Base-by-base conservation (phyloP, 1,139 yeast species). In the Candida albicans region DNA sequence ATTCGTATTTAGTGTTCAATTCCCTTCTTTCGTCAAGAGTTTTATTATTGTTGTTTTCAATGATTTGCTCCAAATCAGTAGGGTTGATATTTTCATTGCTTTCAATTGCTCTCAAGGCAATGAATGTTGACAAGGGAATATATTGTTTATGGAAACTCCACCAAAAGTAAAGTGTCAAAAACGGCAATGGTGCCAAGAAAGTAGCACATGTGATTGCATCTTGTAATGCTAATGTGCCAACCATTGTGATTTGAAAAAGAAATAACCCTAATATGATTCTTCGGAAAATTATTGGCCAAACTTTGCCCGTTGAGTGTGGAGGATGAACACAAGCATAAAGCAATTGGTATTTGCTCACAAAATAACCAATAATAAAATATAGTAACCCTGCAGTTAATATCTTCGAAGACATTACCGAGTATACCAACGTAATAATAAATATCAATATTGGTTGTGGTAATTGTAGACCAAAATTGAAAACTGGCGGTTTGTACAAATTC, bases 121-220 rank as follows among this genome's bases (percentile, higher is more conserved):
- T 91, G 59, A 87, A 91, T 48, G 81, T 78, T 4, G 91, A 81
- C 44, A 93, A 68, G 1, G 98, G 97, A 37, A 84, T 73, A 53
- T 88, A 87, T 54, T 83, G 84, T 49, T 81, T 81, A 58, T 91
- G 89, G 60, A 89, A 91, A 55, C 85, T 86, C 83, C 89, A 89
- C 58, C 87, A 70, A 45, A 84, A 81, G 39, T 79, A 75, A 26
- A 85, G 54, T 0, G 95, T 84, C 5, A 81, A 65, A 10, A 87
- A 56, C 1, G 96, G 95, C 37, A 90, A 68, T 1, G 97, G 97
- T 0, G 83, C 70, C 40, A 91, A 67, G 49, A 82, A 74, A 30
- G 86, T 68, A 0, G 96, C 89, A 39, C 88, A 69, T 9, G 81
- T 66, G 67, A 84, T 90, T 0, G 95, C 95, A 49, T 85, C 82